A percentile compares a stretch with the other conserved stretches of the same genome.
phyloP scores from a whole-genome alignment of 371 early-diverging fungal species.

The Syncephalastrum monosporum region DNA sequence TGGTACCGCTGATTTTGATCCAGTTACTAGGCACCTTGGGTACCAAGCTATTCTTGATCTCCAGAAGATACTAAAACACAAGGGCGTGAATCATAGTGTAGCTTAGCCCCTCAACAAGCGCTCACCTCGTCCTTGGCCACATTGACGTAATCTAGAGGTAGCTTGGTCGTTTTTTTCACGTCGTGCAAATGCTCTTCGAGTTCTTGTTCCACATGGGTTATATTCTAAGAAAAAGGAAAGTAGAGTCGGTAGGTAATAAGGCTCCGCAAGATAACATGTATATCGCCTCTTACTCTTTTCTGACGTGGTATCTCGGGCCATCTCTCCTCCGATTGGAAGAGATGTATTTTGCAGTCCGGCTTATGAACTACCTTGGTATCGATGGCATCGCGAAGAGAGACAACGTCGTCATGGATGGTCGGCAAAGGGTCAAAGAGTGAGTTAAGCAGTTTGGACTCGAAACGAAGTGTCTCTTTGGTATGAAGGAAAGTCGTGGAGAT shows the following conservation, averaged over 20 bases:
- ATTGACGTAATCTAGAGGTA: constrained; percentile 50
- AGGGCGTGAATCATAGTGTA: not conserved
- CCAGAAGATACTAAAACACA: constrained; percentile 55
- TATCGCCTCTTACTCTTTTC: constrained; percentile 36
- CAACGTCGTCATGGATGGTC: constrained; percentile 27
- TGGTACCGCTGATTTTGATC: constrained; percentile 80
- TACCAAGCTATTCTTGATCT: constrained; percentile 54
- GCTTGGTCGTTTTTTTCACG: constrained; percentile 38
- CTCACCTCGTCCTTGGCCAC: constrained; percentile 66
- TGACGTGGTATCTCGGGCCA: constrained; percentile 58
- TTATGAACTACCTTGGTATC: constrained; percentile 3
- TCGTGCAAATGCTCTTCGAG: constrained; percentile 45
- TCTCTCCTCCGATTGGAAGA: constrained; percentile 49
- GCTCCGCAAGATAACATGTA: not conserved
- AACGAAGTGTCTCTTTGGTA: constrained; percentile 6
- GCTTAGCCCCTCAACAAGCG: not conserved
- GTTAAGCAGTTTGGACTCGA: constrained; percentile 38
- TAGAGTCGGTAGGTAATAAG: too few relatives aligned
- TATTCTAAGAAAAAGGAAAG: constrained; percentile 26
- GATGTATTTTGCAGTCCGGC: constrained; percentile 39
- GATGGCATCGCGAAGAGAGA: constrained; percentile 44
- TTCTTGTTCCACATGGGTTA: constrained; percentile 48
- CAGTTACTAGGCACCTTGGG: constrained; percentile 68
- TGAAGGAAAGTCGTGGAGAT: constrained; percentile 27
- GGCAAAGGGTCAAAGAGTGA: constrained; percentile 43